phyloP scores from a whole-genome alignment of 2,329 filamentous ascomycete species.

The Trichoderma cornu-damae region DNA sequence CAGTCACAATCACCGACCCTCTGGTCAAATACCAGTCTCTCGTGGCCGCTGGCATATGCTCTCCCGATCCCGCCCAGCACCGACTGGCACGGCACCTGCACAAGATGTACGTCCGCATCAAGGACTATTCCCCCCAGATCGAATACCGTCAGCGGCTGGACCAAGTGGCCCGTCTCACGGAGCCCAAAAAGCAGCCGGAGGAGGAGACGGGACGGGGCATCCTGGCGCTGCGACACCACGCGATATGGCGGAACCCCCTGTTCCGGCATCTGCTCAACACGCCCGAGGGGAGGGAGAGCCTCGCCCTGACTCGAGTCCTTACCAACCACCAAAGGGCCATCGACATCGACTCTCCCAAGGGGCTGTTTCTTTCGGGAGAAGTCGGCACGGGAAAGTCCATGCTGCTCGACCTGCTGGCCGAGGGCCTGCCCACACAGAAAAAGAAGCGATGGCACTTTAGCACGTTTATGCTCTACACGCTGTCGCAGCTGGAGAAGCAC shows the following conservation, averaged over 20 bases:
- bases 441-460: constrained; percentile 80
- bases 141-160: constrained; percentile 64
- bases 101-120: constrained; percentile 68
- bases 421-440: constrained; percentile 65
- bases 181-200: constrained; percentile 27
- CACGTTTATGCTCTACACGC: constrained; percentile 75
- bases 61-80: constrained; percentile 67
- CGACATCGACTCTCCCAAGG: constrained; percentile 65
- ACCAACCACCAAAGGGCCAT: constrained; percentile 67
- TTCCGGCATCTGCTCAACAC: constrained; percentile 56
- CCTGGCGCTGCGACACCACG: constrained; percentile 49
- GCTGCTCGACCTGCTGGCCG: constrained; percentile 77
- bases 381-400: constrained; percentile 81
- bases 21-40: constrained; percentile 70
- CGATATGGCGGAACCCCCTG: constrained; percentile 54
- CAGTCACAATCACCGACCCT: constrained; percentile 63
- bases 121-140: constrained; percentile 68
- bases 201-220: constrained; percentile 31
- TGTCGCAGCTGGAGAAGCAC: constrained; percentile 65
- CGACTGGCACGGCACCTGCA: constrained; percentile 70
- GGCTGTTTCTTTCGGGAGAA: constrained; percentile 72
- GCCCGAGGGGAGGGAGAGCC: constrained; percentile 50
- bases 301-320: constrained; percentile 64
- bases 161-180: constrained; percentile 50
- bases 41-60: constrained; percentile 60